Conservation (phyloP, 768 basidiomycete genomes). For the Pleurotus platypus region DNA sequence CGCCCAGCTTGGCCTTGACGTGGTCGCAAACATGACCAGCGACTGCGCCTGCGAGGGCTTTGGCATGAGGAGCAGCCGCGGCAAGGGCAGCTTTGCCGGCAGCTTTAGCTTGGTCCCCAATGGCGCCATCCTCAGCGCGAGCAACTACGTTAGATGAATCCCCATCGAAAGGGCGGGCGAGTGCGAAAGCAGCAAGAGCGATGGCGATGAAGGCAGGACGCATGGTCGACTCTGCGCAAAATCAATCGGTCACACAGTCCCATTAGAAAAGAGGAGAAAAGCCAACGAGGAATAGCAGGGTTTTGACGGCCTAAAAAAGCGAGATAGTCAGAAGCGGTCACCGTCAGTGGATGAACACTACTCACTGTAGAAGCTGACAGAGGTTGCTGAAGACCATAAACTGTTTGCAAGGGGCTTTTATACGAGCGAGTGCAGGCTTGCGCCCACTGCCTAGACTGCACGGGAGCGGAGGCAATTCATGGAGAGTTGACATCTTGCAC, state of each 20-base stretch:
- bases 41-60: too few species aligned
- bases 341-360: background rate
- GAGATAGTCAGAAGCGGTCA: background rate
- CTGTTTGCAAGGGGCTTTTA: background rate
- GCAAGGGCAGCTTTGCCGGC: too few species aligned
- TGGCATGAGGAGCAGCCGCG: too few species aligned
- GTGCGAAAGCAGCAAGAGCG: background rate
- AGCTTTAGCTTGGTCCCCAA: too few species aligned
- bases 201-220: conserved; percentile 2
- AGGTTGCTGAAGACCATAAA: background rate
- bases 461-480: too few species aligned
- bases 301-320: background rate
- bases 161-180: background rate
- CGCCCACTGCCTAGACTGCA: too few species aligned
- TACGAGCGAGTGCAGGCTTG: background rate
- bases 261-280: background rate
- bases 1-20: too few species aligned
- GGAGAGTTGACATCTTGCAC: too few species aligned
- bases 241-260: background rate
- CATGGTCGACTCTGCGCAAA: background rate
- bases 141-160: too few species aligned
- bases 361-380: background rate
- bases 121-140: too few species aligned
- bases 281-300: background rate
- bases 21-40: too few species aligned